phyloP scores from a whole-genome alignment of 345 rosid genomes.

The Theobroma cacao region DNA sequence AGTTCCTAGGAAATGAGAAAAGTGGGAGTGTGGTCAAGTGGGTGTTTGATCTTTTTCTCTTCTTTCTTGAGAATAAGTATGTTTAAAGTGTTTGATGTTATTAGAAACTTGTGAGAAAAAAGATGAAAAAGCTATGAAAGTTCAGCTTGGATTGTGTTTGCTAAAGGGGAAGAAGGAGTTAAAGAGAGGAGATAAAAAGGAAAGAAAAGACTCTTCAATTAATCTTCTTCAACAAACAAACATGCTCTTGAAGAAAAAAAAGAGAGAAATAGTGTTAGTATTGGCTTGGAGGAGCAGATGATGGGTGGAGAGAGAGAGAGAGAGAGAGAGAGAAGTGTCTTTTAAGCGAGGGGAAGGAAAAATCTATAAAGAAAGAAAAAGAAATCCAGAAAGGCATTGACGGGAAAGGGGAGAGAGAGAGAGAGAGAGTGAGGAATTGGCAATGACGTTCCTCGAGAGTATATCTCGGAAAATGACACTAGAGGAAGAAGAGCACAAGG shows the following conservation, averaged over 20 bases:
- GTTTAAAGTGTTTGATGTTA: constrained; percentile 13
- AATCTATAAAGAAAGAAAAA: constrained; percentile 31
- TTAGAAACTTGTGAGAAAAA: not conserved
- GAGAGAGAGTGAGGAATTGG: constrained; percentile 28
- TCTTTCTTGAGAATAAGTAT: not conserved
- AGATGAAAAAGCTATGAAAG: constrained; percentile 19
- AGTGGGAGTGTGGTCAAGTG: constrained; percentile 29
- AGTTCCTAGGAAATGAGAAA: constrained; percentile 1
- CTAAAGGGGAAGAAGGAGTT: constrained; percentile 24
- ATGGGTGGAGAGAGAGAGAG: not conserved
- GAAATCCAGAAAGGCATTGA: constrained; percentile 29
- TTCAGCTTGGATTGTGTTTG: constrained; percentile 16
- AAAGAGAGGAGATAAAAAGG: constrained; percentile 11
- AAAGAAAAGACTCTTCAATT: constrained; percentile 23
- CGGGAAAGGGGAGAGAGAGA: constrained; percentile 11
- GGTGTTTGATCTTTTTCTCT: constrained; percentile 14
- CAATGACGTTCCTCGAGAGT: constrained; percentile 57
- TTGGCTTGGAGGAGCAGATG: too few species aligned
- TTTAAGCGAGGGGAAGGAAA: too few species aligned
- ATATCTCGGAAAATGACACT: constrained; percentile 67
- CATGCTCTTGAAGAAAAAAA: constrained; percentile 40
- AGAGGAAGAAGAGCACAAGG: constrained; percentile 39
- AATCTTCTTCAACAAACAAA: constrained; percentile 51
- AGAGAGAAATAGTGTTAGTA: constrained; percentile 25
- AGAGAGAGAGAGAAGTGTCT: constrained; percentile 27